Percentiles rank a stretch among this genome's conserved stretches.
phyloP scores from a whole-genome alignment of 345 rosid species.

The Linum tenue region DNA sequence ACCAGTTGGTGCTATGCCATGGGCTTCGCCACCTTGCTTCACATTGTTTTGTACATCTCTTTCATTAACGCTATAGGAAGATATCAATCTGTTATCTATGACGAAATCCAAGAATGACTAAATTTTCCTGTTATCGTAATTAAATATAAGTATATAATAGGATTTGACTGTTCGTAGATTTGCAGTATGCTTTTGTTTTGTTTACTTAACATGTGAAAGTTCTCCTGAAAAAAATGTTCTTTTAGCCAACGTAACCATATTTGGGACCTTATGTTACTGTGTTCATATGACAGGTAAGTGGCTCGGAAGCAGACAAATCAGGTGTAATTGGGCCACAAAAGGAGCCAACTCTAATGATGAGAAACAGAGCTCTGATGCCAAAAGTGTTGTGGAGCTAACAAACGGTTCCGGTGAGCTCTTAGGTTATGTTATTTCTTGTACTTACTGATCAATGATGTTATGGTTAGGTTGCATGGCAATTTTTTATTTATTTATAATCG shows the following conservation, averaged over 20 bases:
- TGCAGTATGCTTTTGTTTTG: background rate
- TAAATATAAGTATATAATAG: too few species aligned
- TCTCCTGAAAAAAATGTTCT: background rate
- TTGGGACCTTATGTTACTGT: background rate
- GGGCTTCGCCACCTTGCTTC: background rate
- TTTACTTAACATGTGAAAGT: background rate
- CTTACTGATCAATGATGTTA: background rate
- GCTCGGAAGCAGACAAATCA: constrained; percentile 12
- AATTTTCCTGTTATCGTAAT: background rate
- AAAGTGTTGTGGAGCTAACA: constrained; percentile 8
- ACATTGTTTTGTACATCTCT: background rate
- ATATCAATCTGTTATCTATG: background rate
- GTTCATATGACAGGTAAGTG: constrained; percentile 9
- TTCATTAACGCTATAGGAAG: background rate
- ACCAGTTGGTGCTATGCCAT: background rate
- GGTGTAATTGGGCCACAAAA: constrained; percentile 10
- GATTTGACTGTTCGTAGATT: background rate
- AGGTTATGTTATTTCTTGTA: background rate
- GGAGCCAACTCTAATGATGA: constrained; percentile 6
- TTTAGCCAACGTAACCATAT: background rate
- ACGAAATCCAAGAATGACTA: background rate
- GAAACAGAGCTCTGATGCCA: constrained; percentile 7
- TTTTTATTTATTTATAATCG: background rate
- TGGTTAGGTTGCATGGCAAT: background rate
- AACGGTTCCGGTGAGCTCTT: constrained; percentile 1